Base-by-base conservation (phyloP, 805 yeast species). In the Hemisphaericaspora nanyangensis region DNA sequence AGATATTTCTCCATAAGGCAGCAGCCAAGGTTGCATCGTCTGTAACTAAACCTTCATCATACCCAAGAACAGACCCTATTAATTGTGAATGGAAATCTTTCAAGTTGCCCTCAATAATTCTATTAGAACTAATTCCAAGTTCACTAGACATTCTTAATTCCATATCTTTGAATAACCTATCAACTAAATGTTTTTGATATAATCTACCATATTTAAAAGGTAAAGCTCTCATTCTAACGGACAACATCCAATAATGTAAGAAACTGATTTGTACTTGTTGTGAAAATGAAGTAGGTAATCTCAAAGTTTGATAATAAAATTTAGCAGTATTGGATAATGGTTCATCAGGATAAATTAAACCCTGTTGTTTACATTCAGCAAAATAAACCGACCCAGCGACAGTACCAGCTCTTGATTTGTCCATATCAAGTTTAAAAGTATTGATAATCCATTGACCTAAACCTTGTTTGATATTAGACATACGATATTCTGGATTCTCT, bases 191-290 rank as follows among this genome's bases (percentile, higher is more conserved):
- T 62, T 90, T 96, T 61, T 93, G 96, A 62, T 90, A 93, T 56
- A 82, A 84, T 50, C 78, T 78, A 29, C 96, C 95, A 56, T 86
- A 81, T 53, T 87, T 83, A 58, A 82, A 83, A 0, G 98, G 98
- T 84, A 93, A 74, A 7, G 95, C 95, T 60, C 99, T 80, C 96
- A 93, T 90, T 57, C 99, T 81, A 13, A 86, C 95, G 48, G 84
- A 83, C 33, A 93, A 70, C 55, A 93, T 81, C 99, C 99, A 93
- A 43, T 86, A 80, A 61, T 93, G 99, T 49, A 93, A 71, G 1
- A 83, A 71, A 6, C 96, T 85, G 45, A 93, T 84, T 63, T 91
- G 98, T 60, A 83, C 91, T 96, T 96, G 91, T 61, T 89, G 95
- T n/a, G 91, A 79, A 56, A 91, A 90, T 1, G 97, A 83, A 56